Percentiles rank a stretch among this genome's conserved stretches.
These are phyloP conservation scores for Metschnikowia lunata DNA, from an alignment of 805 yeast species.

Conservation along the genomic window DNA sequence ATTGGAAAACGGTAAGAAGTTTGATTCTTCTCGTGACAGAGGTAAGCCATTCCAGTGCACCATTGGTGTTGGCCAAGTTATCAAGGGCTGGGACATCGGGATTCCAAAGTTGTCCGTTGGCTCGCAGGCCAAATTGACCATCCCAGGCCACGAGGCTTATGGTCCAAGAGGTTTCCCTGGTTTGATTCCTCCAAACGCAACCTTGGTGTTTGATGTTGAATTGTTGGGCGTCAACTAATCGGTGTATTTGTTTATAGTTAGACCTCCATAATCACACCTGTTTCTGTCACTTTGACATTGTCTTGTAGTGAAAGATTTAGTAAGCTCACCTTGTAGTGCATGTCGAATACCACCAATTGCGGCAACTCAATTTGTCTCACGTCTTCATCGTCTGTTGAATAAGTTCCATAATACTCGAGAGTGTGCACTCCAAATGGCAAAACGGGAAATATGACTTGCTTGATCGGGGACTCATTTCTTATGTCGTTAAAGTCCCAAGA, in stretches of 20 bases:
- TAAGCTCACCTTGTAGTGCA: slow-evolving; percentile 60
- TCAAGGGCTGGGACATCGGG: slow-evolving; percentile 95
- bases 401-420: slow-evolving; percentile 29
- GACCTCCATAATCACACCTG: slow-evolving; percentile 1
- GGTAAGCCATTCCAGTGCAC: slow-evolving; percentile 91
- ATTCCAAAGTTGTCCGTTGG: slow-evolving; percentile 91
- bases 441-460: slow-evolving; percentile 42
- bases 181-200: slow-evolving; percentile 93
- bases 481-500: slow-evolving; percentile 13
- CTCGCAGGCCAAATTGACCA: slow-evolving; percentile 86
- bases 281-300: slow-evolving; percentile 2
- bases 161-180: slow-evolving; percentile 96
- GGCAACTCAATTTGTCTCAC: slow-evolving; percentile 45
- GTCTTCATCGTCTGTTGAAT: slow-evolving; percentile 5
- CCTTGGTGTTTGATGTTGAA: slow-evolving; percentile 83
- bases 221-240: slow-evolving; percentile 50
- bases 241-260: not conserved
- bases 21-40: slow-evolving; percentile 93
- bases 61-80: slow-evolving; percentile 95
- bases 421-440: slow-evolving; percentile 56
- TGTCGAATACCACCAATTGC: slow-evolving; percentile 59
- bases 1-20: slow-evolving; percentile 90
- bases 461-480: slow-evolving; percentile 24
- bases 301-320: slow-evolving; percentile 18
- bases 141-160: slow-evolving; percentile 91